A percentile compares a stretch with the other conserved stretches of the same genome.
Evolutionary conservation across 805 yeast genomes (phyloP).

Genomic region (Candida krabiensis): DNA sequence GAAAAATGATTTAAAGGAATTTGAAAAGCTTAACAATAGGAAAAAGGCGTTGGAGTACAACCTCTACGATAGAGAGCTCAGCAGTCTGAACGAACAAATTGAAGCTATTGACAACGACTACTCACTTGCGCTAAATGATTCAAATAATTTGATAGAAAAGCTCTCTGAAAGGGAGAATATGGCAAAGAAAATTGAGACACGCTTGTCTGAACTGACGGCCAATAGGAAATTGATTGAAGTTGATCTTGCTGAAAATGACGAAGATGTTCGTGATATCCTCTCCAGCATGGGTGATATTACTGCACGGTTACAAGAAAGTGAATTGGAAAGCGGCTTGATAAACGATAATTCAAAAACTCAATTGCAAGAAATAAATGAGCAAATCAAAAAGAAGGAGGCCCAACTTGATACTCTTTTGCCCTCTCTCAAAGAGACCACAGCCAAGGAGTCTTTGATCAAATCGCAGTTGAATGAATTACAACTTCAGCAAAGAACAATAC

Average conservation of each 20-base stretch:
- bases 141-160: constrained; percentile 53
- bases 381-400: constrained; percentile 37
- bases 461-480: constrained; percentile 37
- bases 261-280: constrained; percentile 50
- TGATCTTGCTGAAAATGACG: constrained; percentile 55
- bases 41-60: constrained; percentile 74
- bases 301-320: constrained; percentile 45
- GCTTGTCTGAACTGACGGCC: constrained; percentile 47
- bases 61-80: constrained; percentile 73
- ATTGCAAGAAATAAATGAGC: constrained; percentile 20
- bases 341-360: constrained; percentile 23
- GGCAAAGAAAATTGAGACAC: constrained; percentile 44
- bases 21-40: constrained; percentile 63
- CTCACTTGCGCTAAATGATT: constrained; percentile 47
- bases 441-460: constrained; percentile 45
- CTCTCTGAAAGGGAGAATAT: constrained; percentile 61
- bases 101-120: constrained; percentile 62
- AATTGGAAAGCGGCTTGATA: constrained; percentile 33
- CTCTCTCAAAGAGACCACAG: constrained; percentile 36
- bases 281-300: constrained; percentile 49
- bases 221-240: constrained; percentile 49
- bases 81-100: constrained; percentile 56
- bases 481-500: constrained; percentile 56
- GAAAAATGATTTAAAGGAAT: constrained; percentile 68
- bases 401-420: constrained; percentile 42